Conservation (phyloP, 768 basidiomycete species). For the Xerocomellus amylosporus region DNA sequence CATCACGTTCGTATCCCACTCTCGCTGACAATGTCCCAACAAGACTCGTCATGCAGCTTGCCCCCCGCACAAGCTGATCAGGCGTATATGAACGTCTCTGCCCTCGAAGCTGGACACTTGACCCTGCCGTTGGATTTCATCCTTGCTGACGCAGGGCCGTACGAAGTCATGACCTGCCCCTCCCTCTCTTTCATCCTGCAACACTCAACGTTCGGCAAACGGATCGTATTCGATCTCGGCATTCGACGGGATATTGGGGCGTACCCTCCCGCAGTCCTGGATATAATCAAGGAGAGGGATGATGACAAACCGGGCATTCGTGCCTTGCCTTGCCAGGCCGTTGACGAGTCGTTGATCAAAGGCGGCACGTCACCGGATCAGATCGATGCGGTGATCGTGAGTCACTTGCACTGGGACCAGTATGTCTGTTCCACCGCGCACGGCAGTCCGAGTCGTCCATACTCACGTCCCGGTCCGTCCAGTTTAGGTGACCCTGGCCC, state of each 20-base stretch:
- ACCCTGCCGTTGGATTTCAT: too few relatives aligned
- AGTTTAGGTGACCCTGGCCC: slow-evolving; percentile 41
- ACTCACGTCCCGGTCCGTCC: background rate
- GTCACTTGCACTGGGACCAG: slow-evolving; percentile 53
- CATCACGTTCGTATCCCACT: too few relatives aligned
- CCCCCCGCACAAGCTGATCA: too few relatives aligned
- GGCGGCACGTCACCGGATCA: slow-evolving; percentile 45
- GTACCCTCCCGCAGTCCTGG: slow-evolving; percentile 35
- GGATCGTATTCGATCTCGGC: slow-evolving; percentile 54
- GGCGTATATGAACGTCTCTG: too few relatives aligned
- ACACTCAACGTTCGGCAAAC: slow-evolving; percentile 40
- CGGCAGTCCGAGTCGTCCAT: background rate
- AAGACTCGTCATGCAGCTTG: too few relatives aligned
- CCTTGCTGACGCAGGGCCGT: too few relatives aligned
- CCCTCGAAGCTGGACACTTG: too few relatives aligned
- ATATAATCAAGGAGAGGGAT: slow-evolving; percentile 8
- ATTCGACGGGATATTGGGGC: slow-evolving; percentile 32
- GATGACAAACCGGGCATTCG: too few relatives aligned
- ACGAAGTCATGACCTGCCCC: background rate
- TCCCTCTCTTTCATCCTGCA: slow-evolving; percentile 40
- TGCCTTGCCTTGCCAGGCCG: slow-evolving; percentile 25
- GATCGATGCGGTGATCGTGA: slow-evolving; percentile 43
- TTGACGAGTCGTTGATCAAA: slow-evolving; percentile 44
- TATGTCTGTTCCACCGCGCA: background rate
- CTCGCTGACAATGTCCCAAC: too few relatives aligned